These are phyloP conservation scores for Pythium vanterpoolii DNA, from an alignment of 352 stramenopile genomes.

Conservation along the genomic window DNA sequence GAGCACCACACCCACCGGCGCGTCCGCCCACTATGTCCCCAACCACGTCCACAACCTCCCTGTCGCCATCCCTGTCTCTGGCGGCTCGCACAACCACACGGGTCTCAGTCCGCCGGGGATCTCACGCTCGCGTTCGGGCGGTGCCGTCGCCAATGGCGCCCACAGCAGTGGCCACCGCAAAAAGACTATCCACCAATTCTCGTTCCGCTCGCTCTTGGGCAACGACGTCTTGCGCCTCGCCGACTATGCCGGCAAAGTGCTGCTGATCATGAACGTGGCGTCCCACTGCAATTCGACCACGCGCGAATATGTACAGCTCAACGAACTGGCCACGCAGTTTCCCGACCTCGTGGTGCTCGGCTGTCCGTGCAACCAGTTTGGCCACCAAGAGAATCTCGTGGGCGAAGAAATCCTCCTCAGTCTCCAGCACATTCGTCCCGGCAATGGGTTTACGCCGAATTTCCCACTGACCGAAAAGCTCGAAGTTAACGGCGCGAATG, in stretches of 20 bases:
- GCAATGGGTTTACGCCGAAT: slow-evolving; percentile 62
- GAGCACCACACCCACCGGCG: neutral
- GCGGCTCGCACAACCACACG: too few species aligned
- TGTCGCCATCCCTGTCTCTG: slow-evolving; percentile 49
- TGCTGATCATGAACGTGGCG: slow-evolving; percentile 77
- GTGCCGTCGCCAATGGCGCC: slow-evolving; percentile 3
- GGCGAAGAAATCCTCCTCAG: slow-evolving; percentile 76
- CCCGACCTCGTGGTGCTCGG: slow-evolving; percentile 69
- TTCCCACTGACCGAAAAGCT: slow-evolving; percentile 79
- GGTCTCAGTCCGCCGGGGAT: slow-evolving; percentile 5
- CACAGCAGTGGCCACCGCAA: slow-evolving; percentile 28
- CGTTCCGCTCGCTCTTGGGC: slow-evolving; percentile 62
- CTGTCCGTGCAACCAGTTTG: slow-evolving; percentile 81
- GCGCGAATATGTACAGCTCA: slow-evolving; percentile 71
- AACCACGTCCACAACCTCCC: slow-evolving; percentile 55
- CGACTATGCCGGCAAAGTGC: slow-evolving; percentile 58
- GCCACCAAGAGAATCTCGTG: slow-evolving; percentile 81
- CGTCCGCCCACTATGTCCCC: slow-evolving; percentile 16
- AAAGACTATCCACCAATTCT: slow-evolving; percentile 75
- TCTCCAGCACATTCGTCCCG: slow-evolving; percentile 67
- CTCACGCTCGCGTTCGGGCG: slow-evolving; percentile 25
- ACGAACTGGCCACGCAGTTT: slow-evolving; percentile 57
- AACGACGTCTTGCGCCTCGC: slow-evolving; percentile 61
- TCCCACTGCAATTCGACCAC: slow-evolving; percentile 81
- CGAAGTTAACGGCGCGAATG: slow-evolving; percentile 77